Evolutionary conservation across 306 rosid genomes (phyloP).

Genomic region (Cicer judaicum): DNA sequence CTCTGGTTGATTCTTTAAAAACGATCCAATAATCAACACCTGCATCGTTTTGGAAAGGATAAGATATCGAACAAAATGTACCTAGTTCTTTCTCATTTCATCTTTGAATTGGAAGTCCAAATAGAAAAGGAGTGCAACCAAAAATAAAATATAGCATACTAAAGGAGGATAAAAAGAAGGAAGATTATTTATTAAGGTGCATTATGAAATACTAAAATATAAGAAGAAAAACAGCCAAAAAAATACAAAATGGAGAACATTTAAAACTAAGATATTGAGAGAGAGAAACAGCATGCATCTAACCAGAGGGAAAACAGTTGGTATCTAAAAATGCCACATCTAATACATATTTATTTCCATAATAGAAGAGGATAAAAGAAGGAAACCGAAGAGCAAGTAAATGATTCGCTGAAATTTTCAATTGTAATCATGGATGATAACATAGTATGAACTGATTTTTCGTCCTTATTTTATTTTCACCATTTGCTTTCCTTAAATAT

Average conservation of each 20-base stretch:
- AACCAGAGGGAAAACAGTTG: slow-evolving; percentile 30
- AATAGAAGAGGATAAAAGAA: slow-evolving; percentile 3
- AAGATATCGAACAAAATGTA: slow-evolving; percentile 28
- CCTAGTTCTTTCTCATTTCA: slow-evolving; percentile 26
- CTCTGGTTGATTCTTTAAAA: slow-evolving; percentile 60
- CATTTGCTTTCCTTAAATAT: background rate
- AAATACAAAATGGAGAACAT: slow-evolving; percentile 20
- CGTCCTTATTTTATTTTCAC: slow-evolving; percentile 32
- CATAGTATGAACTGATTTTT: slow-evolving; percentile 6
- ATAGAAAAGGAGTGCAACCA: slow-evolving; percentile 20
- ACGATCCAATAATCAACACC: slow-evolving; percentile 78
- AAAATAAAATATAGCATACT: slow-evolving; percentile 27
- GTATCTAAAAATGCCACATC: slow-evolving; percentile 19
- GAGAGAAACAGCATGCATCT: slow-evolving; percentile 34
- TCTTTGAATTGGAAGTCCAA: slow-evolving; percentile 16
- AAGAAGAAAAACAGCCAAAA: slow-evolving; percentile 19
- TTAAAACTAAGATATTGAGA: slow-evolving; percentile 17
- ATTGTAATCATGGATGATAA: background rate
- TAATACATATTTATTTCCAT: slow-evolving; percentile 30
- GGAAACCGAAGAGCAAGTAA: slow-evolving; percentile 25
- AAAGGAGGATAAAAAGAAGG: background rate
- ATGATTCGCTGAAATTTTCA: background rate
- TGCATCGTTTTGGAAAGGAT: slow-evolving; percentile 48
- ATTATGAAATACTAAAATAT: slow-evolving; percentile 10
- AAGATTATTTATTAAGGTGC: slow-evolving; percentile 12